A percentile compares a stretch with the other conserved stretches of the same genome.
phyloP scores from a whole-genome alignment of 495 filamentous ascomycete genomes.

The Jackrogersella minutella region DNA sequence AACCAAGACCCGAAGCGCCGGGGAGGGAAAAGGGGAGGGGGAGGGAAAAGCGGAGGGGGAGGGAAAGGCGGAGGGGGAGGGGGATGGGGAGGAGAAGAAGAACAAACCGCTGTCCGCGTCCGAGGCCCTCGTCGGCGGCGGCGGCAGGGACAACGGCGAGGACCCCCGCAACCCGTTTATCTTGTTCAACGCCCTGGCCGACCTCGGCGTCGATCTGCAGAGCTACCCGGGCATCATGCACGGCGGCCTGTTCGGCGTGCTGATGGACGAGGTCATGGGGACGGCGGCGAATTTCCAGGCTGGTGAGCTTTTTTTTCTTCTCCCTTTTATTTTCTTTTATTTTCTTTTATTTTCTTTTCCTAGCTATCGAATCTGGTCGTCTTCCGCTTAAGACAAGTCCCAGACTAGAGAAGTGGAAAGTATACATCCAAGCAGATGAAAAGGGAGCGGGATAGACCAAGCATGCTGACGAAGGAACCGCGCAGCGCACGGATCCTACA shows the following conservation, averaged over 20 bases:
- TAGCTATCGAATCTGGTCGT: too few relatives aligned
- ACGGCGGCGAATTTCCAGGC: slow-evolving; percentile 35
- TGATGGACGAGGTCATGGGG: slow-evolving; percentile 63
- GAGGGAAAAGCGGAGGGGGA: neutral
- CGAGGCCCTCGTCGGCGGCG: slow-evolving; percentile 16
- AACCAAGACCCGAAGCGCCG: neutral
- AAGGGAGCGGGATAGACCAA: neutral
- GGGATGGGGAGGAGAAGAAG: neutral
- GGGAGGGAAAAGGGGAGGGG: neutral
- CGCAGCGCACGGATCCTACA: slow-evolving; percentile 37
- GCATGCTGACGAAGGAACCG: neutral
- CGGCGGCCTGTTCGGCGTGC: slow-evolving; percentile 65
- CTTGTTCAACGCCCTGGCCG: slow-evolving; percentile 58
- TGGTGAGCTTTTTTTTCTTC: slow-evolving; percentile 14
- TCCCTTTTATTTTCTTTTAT: neutral
- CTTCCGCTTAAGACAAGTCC: too few relatives aligned
- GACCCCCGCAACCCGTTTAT: slow-evolving; percentile 42
- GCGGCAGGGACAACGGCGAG: slow-evolving; percentile 33
- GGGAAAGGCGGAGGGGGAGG: neutral
- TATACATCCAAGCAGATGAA: too few relatives aligned
- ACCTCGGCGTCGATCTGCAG: slow-evolving; percentile 61
- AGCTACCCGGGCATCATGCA: slow-evolving; percentile 64
- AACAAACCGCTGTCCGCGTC: neutral
- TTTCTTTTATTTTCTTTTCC: too few relatives aligned
- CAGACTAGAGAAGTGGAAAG: too few relatives aligned